A percentile compares a stretch with the other conserved stretches of the same genome.
phyloP scores from a whole-genome alignment of 1,284 basidiomycete genomes.

The Chiua sp. region DNA sequence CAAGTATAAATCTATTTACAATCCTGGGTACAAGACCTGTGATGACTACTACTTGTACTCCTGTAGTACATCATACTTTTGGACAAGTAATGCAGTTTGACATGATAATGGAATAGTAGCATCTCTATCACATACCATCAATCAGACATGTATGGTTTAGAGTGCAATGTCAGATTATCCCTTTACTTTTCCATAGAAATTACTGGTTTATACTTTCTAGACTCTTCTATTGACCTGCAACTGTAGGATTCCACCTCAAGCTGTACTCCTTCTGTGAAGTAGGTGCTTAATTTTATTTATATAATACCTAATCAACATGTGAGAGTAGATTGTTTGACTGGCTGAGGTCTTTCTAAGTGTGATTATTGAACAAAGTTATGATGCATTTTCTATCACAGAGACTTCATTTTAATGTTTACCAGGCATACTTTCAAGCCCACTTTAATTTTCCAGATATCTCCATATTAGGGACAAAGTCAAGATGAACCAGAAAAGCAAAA shows the following conservation, averaged over 20 bases:
- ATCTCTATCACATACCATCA: too few relatives aligned
- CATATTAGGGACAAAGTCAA: conserved; percentile 72
- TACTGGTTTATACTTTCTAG: too few relatives aligned
- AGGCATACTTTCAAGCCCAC: conserved; percentile 40
- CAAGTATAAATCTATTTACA: too few relatives aligned
- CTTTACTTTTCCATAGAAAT: too few relatives aligned
- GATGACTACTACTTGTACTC: background rate
- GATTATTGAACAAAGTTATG: conserved; percentile 57
- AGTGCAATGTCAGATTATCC: too few relatives aligned
- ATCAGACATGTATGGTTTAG: too few relatives aligned
- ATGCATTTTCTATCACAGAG: conserved; percentile 32
- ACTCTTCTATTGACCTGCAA: conserved; percentile 19
- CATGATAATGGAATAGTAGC: too few relatives aligned
- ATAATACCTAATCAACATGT: conserved; percentile 11
- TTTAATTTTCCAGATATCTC: conserved; percentile 62
- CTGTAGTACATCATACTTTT: background rate
- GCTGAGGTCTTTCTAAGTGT: conserved; percentile 50
- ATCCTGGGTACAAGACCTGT: too few relatives aligned
- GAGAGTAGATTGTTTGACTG: conserved; percentile 55
- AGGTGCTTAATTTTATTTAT: conserved; percentile 16
- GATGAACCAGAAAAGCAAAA: conserved; percentile 60
- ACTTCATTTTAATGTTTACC: too few relatives aligned
- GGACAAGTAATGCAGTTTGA: too few relatives aligned
- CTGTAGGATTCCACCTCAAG: conserved; percentile 61
- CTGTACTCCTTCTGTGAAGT: conserved; percentile 66